These are phyloP conservation scores for maize (Zea mays) DNA, from an alignment of 176 grass and related monocot genomes.

Conservation along the genomic window DNA sequence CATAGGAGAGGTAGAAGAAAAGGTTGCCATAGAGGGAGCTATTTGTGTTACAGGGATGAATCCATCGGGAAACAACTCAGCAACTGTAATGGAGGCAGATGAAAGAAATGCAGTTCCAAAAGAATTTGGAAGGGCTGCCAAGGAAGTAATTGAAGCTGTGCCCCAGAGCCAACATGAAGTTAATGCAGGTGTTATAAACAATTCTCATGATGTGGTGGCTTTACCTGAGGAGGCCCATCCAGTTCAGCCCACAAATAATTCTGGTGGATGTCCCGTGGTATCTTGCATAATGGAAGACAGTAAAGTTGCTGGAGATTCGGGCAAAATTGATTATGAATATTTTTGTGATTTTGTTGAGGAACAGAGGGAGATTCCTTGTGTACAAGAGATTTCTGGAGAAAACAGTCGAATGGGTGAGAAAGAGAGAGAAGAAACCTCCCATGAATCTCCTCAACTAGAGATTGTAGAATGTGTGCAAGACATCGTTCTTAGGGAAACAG, in stretches of 20 bases:
- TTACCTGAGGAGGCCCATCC: constrained; percentile 24
- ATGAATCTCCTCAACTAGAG: constrained; percentile 23
- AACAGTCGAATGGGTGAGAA: constrained; percentile 21
- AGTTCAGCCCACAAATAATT: constrained; percentile 22
- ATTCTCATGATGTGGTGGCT: constrained; percentile 13
- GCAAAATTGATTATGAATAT: constrained; percentile 16
- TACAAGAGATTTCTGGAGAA: constrained; percentile 35
- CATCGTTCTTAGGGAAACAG: neutral
- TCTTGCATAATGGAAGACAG: constrained; percentile 16
- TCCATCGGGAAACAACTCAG: neutral
- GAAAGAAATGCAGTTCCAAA: constrained; percentile 10
- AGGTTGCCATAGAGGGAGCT: neutral
- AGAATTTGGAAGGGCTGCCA: constrained; percentile 21
- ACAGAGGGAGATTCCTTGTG: constrained; percentile 12
- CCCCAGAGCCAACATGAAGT: neutral
- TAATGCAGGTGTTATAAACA: constrained; percentile 20
- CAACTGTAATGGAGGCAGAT: neutral
- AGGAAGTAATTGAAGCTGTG: constrained; percentile 26
- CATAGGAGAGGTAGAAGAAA: constrained; percentile 34
- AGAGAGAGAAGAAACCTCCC: constrained; percentile 17
- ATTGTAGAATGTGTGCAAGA: constrained; percentile 30
- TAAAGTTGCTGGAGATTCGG: neutral
- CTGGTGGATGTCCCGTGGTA: constrained; percentile 1
- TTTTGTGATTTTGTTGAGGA: constrained; percentile 24
- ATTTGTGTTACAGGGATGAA: neutral